Base-by-base conservation (phyloP, 352 stramenopile genomes). In the Pythium grandisporangium region DNA sequence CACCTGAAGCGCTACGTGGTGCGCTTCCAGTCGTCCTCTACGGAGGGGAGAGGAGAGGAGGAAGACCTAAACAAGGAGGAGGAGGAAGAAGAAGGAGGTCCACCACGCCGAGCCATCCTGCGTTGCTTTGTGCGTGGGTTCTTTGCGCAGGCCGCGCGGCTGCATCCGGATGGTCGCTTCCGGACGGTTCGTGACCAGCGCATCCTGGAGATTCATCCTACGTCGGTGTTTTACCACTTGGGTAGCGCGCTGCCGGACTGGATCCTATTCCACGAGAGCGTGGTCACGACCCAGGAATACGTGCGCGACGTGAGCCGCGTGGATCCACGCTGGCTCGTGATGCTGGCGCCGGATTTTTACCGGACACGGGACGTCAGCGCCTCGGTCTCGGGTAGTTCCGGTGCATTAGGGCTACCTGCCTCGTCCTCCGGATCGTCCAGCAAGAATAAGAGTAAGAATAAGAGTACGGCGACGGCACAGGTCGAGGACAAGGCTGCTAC, bases 201-300 rank as follows among this genome's bases (percentile, higher is more conserved):
- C 26, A 48, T 66, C 3, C 72, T 88, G 21, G 68, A 88, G 43
- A 63, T 91, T 29, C 78, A 88, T 48, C 78, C 78, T 30, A 87
- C 74, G 26, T 88, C 66, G 1, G 64, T 85, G 19, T 84, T 80
- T 34, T 85, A 84, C 44, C 61, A 81, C 51, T 63, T 84, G 51
- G 70, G 74, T 2, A n/a, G n/a, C n/a, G 75, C 59, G 10, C 69
- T 93, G 25, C 96, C 96, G 3, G 96, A 99, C 57, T 99, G 97
- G 77, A 89, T 99, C 14, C 71, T 97, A 24, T 99, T 98, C 63
- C 95, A 99, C 54, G 93, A 99, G 62, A 95, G 98, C 32, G 95
- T 99, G 20, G 84, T 97, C 35, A 99, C 96, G 1, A 96, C 84
- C 0, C 96, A 98, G 45, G 95, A 99, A 61, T 97, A 88, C 45